Evolutionary conservation across 192 early-diverging fungal genomes (phyloP).

Genomic region (Coemansia sp.): DNA sequence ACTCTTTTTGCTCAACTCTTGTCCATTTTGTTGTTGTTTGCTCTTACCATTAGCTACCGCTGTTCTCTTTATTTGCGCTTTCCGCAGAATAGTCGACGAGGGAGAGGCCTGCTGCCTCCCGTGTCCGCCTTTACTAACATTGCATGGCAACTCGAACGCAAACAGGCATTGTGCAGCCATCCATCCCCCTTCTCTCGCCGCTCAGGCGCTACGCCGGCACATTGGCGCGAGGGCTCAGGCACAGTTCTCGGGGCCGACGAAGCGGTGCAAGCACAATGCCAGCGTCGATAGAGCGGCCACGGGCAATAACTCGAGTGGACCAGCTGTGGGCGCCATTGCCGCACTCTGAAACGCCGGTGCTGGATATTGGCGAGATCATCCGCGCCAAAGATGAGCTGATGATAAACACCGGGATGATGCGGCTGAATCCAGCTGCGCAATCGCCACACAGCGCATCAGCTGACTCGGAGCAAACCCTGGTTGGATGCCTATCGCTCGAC

Average conservation of each 20-base stretch:
- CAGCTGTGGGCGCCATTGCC: slow-evolving; percentile 7
- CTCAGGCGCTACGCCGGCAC: not conserved
- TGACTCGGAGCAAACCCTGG: slow-evolving; percentile 15
- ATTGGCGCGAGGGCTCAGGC: not conserved
- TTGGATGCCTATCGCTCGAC: not conserved
- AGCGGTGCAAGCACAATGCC: not conserved
- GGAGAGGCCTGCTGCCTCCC: no score
- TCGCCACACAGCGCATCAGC: slow-evolving; percentile 14
- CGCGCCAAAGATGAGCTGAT: slow-evolving; percentile 27
- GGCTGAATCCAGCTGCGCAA: not conserved
- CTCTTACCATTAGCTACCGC: no score
- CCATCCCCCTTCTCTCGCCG: not conserved
- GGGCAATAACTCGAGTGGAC: slow-evolving; percentile 33
- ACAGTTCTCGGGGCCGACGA: not conserved
- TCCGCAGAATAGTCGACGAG: no score
- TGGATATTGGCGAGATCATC: slow-evolving; percentile 40
- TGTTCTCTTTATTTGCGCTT: no score
- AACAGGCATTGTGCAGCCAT: no score
- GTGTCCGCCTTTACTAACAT: no score
- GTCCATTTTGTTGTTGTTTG: no score
- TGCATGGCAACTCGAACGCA: no score
- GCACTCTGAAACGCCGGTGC: slow-evolving; percentile 16
- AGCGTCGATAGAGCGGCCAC: not conserved
- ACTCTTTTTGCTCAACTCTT: no score
- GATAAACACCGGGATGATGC: not conserved